Evolutionary conservation across 495 filamentous ascomycete genomes (phyloP), one percentile per base, ranked within the genome.

Genomic region (Aspergillus haitiensis): DNA sequence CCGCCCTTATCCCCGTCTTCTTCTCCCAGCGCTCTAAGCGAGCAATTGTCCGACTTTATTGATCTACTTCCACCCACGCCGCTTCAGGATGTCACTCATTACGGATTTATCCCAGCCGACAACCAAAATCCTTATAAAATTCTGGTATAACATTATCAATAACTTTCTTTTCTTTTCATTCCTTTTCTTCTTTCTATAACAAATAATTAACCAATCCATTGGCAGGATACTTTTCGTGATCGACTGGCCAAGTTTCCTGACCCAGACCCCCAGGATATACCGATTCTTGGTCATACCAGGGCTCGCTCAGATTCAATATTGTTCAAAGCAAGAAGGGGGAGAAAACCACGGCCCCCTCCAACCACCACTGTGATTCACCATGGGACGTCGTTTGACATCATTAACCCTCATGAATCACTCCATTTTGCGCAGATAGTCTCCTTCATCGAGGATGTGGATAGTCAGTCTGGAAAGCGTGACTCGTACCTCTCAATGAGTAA

Each of bases 371-470:
- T 80, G 58, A 67, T 71, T 32, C 71, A 76, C 59, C 68, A 75
- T 31, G 77, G 77, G 12, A 64, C 75, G n/a, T 70, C 69, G 21
- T 80, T 80, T 51, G 75, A 80, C 46, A 80, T 80, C 34, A 47
- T 80, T 15, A 80, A 80, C 35, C 77, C 77, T 27, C 74, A 72
- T 52, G 72, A 72, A 53, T 79, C 76, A 7, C 61, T 78, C 12
- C 68, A 74, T 55, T 59, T 75, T 11, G 65, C 74, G 5, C 69
- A 74, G 11, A 77, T 79, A 37, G 73, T 77, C 32, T 78, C 76
- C 4, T 77, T 70, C 52, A 73, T 77, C 27, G 76, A 78, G 52
- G 76, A 78, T 48, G 68, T 73, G 15, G 73, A 77, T 55, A 53
- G 31, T 15, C 69, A 66, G 49, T 71, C 72, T 0, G 31, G 42